phyloP scores from a whole-genome alignment of 108 stramenopile species.

The Chaetoceros muelleri region DNA sequence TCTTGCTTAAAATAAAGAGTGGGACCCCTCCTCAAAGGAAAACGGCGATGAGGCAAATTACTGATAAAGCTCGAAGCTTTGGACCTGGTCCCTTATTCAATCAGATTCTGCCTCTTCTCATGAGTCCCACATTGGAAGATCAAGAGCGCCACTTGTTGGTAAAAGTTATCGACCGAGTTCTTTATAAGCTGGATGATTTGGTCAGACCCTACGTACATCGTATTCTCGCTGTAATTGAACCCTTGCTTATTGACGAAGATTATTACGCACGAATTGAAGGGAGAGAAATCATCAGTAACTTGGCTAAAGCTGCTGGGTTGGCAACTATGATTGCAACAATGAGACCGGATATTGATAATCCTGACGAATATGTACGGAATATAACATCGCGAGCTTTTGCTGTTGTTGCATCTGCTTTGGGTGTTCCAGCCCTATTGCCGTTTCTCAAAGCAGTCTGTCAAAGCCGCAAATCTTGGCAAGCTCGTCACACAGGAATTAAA shows the following conservation, averaged over 20 bases:
- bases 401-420: constrained; percentile 96
- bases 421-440: constrained; percentile 90
- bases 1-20: constrained; percentile 96
- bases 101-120: constrained; percentile 94
- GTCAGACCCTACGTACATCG: constrained; percentile 95
- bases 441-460: constrained; percentile 99
- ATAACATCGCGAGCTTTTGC: constrained; percentile 97
- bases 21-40: constrained; percentile 98
- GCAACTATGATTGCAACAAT: constrained; percentile 99
- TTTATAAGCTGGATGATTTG: constrained; percentile 96
- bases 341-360: constrained; percentile 99
- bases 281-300: constrained; percentile 97
- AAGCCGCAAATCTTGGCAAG: constrained; percentile 96
- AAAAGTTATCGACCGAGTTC: constrained; percentile 97
- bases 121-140: constrained; percentile 97
- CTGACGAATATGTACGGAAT: constrained; percentile 97
- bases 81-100: constrained; percentile 96
- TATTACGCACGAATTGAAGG: constrained; percentile 98
- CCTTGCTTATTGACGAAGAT: constrained; percentile 98
- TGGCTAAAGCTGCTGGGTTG: constrained; percentile 98
- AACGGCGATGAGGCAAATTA: constrained; percentile 97
- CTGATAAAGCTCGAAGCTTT: constrained; percentile 89
- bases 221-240: constrained; percentile 96
- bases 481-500: constrained; percentile 98
- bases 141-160: constrained; percentile 98